Percentiles rank a stretch among this genome's conserved stretches.
Evolutionary conservation across 148 eudicot genomes (phyloP).

Genomic region (Tetragonia tetragonoides): DNA sequence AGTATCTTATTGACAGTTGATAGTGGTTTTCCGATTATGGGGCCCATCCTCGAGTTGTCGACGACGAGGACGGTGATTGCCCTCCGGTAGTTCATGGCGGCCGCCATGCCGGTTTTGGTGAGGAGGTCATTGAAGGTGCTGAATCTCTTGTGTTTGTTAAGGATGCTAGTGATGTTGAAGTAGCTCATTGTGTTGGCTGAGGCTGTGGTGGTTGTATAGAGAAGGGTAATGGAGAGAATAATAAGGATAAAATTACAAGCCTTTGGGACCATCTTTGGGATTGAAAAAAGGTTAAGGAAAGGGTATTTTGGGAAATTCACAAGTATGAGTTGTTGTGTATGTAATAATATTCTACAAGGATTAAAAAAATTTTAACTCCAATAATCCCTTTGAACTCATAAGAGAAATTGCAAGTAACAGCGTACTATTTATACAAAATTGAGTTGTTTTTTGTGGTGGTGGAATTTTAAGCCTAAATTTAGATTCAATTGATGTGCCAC

Average conservation of each 20-base stretch:
- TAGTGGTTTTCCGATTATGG: constrained; percentile 14
- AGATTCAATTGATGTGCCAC: neutral
- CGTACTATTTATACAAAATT: constrained; percentile 2
- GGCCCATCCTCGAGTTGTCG: constrained; percentile 20
- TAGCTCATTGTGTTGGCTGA: neutral
- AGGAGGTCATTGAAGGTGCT: constrained; percentile 38
- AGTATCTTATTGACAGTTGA: constrained; percentile 20
- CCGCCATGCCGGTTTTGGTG: constrained; percentile 29
- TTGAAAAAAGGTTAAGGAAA: neutral
- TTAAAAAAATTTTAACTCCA: neutral
- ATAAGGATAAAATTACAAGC: neutral
- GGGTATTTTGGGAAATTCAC: neutral
- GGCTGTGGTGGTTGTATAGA: constrained; percentile 3
- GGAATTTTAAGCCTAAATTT: constrained; percentile 4
- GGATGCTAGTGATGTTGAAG: constrained; percentile 39
- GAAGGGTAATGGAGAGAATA: constrained; percentile 10
- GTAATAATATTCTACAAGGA: neutral
- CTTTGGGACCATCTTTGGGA: constrained; percentile 36
- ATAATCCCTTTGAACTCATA: neutral
- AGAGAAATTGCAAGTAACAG: neutral
- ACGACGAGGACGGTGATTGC: constrained; percentile 47
- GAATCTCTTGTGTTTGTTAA: constrained; percentile 31
- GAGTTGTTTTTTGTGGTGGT: constrained; percentile 6
- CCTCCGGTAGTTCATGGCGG: constrained; percentile 27
- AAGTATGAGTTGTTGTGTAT: constrained; percentile 9